A percentile compares a stretch with the other conserved stretches of the same genome.
phyloP scores from a whole-genome alignment of 352 stramenopile genomes.

The Blastocystis hominis region DNA sequence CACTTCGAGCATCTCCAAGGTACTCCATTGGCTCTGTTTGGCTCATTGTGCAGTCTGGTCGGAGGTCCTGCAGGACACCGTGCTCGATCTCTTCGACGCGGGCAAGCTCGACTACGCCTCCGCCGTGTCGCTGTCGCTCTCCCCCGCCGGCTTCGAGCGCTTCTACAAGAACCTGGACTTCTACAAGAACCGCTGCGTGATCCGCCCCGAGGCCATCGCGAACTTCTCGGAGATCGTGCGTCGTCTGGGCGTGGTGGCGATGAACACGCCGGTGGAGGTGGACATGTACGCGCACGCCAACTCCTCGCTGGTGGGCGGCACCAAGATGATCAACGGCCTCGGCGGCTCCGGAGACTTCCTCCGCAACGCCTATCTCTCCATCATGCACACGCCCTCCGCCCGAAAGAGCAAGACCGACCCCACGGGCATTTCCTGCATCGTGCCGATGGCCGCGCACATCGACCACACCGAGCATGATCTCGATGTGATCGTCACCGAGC shows the following conservation, averaged over 20 bases:
- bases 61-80: slow-evolving; percentile 54
- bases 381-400: slow-evolving; percentile 56
- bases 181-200: slow-evolving; percentile 51
- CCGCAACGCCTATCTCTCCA: slow-evolving; percentile 54
- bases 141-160: slow-evolving; percentile 42
- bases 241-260: slow-evolving; percentile 54
- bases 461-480: slow-evolving; percentile 56
- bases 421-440: slow-evolving; percentile 56
- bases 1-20: slow-evolving; percentile 52
- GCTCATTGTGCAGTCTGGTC: slow-evolving; percentile 47
- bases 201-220: slow-evolving; percentile 50
- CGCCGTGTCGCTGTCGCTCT: slow-evolving; percentile 43
- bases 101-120: slow-evolving; percentile 54
- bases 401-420: slow-evolving; percentile 54
- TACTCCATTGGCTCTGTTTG: background rate
- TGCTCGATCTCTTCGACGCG: slow-evolving; percentile 50
- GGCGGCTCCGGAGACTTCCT: slow-evolving; percentile 54
- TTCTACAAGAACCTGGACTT: slow-evolving; percentile 56
- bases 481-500: slow-evolving; percentile 56
- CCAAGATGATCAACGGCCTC: slow-evolving; percentile 57
- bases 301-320: slow-evolving; percentile 52
- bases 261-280: slow-evolving; percentile 57
- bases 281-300: slow-evolving; percentile 57
- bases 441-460: slow-evolving; percentile 54
- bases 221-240: slow-evolving; percentile 54